Evolutionary conservation across 176 grass and related monocot genomes (phyloP).

Genomic region (Areca catechu): DNA sequence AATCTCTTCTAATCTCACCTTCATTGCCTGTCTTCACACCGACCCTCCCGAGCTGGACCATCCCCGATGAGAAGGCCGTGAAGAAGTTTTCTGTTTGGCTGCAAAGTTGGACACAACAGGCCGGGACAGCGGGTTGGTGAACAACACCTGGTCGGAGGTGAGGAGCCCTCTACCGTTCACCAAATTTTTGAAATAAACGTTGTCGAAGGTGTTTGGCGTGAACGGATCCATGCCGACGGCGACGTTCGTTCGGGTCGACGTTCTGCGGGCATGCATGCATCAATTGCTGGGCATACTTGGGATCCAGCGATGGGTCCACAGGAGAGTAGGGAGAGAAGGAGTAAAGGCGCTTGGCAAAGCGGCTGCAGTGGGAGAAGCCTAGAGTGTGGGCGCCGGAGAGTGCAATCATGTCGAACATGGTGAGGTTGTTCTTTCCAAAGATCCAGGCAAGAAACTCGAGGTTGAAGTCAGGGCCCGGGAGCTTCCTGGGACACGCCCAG

Average conservation of each 20-base stretch:
- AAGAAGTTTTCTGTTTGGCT: slow-evolving; percentile 42
- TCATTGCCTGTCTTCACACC: slow-evolving; percentile 47
- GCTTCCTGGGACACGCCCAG: slow-evolving; percentile 38
- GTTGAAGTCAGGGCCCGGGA: slow-evolving; percentile 49
- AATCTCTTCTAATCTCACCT: slow-evolving; percentile 64
- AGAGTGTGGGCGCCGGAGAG: slow-evolving; percentile 87
- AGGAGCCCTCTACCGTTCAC: slow-evolving; percentile 47
- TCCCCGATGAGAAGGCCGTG: slow-evolving; percentile 28
- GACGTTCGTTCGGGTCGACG: slow-evolving; percentile 46
- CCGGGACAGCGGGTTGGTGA: slow-evolving; percentile 15
- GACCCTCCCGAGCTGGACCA: slow-evolving; percentile 55
- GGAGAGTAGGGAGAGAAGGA: slow-evolving; percentile 4
- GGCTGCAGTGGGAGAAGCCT: slow-evolving; percentile 72
- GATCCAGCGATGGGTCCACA: slow-evolving; percentile 40
- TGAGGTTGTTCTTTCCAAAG: slow-evolving; percentile 32
- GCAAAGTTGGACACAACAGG: slow-evolving; percentile 38
- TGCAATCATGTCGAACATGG: slow-evolving; percentile 37
- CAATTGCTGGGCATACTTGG: slow-evolving; percentile 34
- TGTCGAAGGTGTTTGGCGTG: slow-evolving; percentile 69
- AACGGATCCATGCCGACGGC: slow-evolving; percentile 77
- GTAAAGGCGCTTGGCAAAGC: slow-evolving; percentile 57
- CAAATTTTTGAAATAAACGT: slow-evolving; percentile 52
- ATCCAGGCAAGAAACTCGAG: slow-evolving; percentile 36
- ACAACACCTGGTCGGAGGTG: slow-evolving; percentile 66
- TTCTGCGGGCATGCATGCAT: slow-evolving; percentile 49